Evolutionary conservation across 352 stramenopile genomes (phyloP).

Genomic region (Elongisporangium prolatum): DNA sequence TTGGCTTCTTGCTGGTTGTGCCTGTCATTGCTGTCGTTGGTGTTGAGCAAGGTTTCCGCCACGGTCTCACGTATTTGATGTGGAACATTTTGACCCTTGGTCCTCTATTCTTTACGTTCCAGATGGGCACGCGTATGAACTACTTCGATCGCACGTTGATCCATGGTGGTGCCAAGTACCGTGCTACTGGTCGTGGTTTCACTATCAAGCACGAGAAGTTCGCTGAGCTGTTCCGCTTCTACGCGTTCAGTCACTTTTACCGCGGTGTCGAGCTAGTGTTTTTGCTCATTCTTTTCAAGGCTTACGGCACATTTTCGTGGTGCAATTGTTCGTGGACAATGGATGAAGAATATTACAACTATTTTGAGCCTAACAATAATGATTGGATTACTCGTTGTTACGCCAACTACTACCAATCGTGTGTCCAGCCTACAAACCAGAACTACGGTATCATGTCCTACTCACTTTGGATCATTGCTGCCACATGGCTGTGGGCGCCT

Average conservation of each 20-base stretch:
- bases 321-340: slow-evolving; percentile 61
- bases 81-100: slow-evolving; percentile 93
- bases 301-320: slow-evolving; percentile 88
- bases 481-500: slow-evolving; percentile 81
- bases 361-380: slow-evolving; percentile 57
- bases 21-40: slow-evolving; percentile 93
- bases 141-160: slow-evolving; percentile 97
- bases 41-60: slow-evolving; percentile 91
- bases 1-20: slow-evolving; percentile 93
- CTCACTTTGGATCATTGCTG: slow-evolving; percentile 94
- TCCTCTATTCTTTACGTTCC: slow-evolving; percentile 97
- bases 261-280: slow-evolving; percentile 91
- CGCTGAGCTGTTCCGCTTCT: slow-evolving; percentile 95
- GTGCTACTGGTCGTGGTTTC: slow-evolving; percentile 94
- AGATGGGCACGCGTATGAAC: slow-evolving; percentile 96
- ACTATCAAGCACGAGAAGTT: slow-evolving; percentile 96
- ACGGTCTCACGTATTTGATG: slow-evolving; percentile 80
- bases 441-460: slow-evolving; percentile 98
- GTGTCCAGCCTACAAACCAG: slow-evolving; percentile 91
- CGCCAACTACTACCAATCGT: slow-evolving; percentile 80
- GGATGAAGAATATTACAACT: slow-evolving; percentile 62
- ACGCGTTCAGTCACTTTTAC: slow-evolving; percentile 95
- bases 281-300: slow-evolving; percentile 52
- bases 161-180: slow-evolving; percentile 94
- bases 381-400: slow-evolving; percentile 82